Evolutionary conservation across 495 filamentous ascomycete species (phyloP), one percentile per base, ranked within the genome.

Genomic region (Amorphotheca resinae): DNA sequence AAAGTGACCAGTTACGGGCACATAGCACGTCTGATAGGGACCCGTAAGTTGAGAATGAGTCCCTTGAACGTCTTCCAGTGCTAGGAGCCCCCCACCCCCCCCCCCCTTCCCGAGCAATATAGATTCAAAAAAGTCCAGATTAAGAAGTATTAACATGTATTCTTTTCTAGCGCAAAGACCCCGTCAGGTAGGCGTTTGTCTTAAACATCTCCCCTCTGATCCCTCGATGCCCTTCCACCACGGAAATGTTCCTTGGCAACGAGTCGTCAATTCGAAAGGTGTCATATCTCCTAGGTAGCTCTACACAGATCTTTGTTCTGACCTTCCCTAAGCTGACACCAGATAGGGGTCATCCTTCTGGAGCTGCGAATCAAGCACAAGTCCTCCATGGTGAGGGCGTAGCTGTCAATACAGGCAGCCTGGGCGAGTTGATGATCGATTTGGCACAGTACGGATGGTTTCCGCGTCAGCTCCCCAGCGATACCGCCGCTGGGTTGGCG

Each of bases 1-100:
- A 80, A 70, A 55, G 87, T 95, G 31, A 94, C 87, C 1, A 82
- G 74, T 35, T 95, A 95, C 61, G 86, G 83, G 0, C 87, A 95
- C 58, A 91, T 96, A 43, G 87, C 87, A 7, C 66, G 59, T 14
- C 63, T 95, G 12, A 60, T 95, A 7, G 87, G 84, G 35, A 77
- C 79, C 43, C 85, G 86, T 94, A 70, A 47, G 81, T 63, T 16
- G 23, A n/a, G 8, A 23, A 36, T 34, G n/a, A n/a, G n/a, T n/a
- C n/a, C n/a, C 45, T 39, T 48, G 44, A 48, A 25, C 36, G 40
- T 37, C 40, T 21, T 41, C 28, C 37, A 12, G 15, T 18, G n/a
- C 9, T 11, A 9, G 11, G 22, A 12, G 16, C 9, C 32, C 26
- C 6, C 20, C 15, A 43, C 15, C n/a, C 15, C 28, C 11, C 4